Evolutionary conservation across 345 rosid genomes (phyloP), one percentile per base, ranked within the genome.

Genomic region (Physaria fendleri): DNA sequence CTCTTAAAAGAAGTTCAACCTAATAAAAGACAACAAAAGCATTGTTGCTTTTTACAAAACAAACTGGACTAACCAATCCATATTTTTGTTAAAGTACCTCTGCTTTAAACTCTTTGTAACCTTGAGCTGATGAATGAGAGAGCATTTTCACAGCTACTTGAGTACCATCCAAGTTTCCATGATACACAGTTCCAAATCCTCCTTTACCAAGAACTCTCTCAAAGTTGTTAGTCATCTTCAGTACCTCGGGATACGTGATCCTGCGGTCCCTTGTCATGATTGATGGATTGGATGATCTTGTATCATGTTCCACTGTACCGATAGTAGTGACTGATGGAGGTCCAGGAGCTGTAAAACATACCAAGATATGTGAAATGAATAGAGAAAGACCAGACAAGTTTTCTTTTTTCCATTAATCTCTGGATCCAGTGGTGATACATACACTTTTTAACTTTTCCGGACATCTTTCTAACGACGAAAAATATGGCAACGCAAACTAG

Each of bases 131-230:
- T 9, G 77, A 37, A 62, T 62, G 70, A 51, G 56, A 74, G 2
- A 74, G 74, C 70, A 68, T 45, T 58, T 74, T 74, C n/a, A 74
- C 71, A 52, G 74, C 77, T 30, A 68, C 73, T 68, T 62, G 37
- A 50, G 51, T 63, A 59, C 22, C 56, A 37, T 65, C 61, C 25
- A 71, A 17, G 12, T 42, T 15, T 23, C 76, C 76, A 50, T 42
- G 33, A 32, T 71, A 71, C 27, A 71, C 76, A 37, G 44, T 65
- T 50, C 71, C 76, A 47, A 6, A 71, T 6, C 53, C 76, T 52
- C 76, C 71, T 45, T 72, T 59, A 21, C 75, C 75, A 46, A 71
- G 55, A 35, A 71, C 75, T 57, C 38, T 71, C 29, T 58, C 71
- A 15, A 71, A 65, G 37, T 71, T 71, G 6, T 71, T 58, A 0